Evolutionary conservation across 2,329 filamentous ascomycete genomes (phyloP).

Genomic region (Colletotrichum camelliae): DNA sequence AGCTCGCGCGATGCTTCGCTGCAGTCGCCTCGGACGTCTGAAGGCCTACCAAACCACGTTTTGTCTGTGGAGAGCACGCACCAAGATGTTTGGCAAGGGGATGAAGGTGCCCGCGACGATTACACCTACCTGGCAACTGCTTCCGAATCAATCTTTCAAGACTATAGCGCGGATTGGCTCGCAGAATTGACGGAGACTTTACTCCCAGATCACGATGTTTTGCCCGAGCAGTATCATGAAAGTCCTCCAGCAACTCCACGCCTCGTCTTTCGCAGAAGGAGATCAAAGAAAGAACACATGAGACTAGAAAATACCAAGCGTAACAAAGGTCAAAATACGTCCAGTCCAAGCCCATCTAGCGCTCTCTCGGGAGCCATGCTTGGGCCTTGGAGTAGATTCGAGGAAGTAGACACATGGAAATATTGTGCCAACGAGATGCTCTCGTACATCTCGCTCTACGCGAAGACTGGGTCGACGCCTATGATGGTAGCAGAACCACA

Average conservation of each 20-base stretch:
- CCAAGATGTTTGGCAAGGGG: too few relatives aligned
- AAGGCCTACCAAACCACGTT: neutral
- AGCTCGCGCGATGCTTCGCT: neutral
- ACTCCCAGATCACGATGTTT: neutral
- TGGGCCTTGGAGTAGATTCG: neutral
- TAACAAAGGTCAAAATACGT: neutral
- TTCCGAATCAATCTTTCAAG: neutral
- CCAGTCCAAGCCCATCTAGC: neutral
- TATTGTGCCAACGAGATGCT: conserved; percentile 7
- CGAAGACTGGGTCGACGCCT: neutral
- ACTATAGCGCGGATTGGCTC: neutral
- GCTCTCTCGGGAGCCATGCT: neutral
- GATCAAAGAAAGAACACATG: neutral
- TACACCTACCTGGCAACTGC: neutral
- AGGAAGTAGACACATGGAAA: neutral
- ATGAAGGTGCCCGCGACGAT: neutral
- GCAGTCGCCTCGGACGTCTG: neutral
- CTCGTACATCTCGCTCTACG: conserved; percentile 2
- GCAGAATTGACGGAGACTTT: neutral
- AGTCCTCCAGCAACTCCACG: neutral
- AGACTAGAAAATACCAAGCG: neutral
- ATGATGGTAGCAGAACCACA: neutral
- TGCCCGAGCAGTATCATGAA: neutral
- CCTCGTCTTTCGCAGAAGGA: neutral
- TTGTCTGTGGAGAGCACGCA: neutral